Evolutionary conservation across 345 rosid species (phyloP), one percentile per base, ranked within the genome.

Genomic region (Arabis alpina): DNA sequence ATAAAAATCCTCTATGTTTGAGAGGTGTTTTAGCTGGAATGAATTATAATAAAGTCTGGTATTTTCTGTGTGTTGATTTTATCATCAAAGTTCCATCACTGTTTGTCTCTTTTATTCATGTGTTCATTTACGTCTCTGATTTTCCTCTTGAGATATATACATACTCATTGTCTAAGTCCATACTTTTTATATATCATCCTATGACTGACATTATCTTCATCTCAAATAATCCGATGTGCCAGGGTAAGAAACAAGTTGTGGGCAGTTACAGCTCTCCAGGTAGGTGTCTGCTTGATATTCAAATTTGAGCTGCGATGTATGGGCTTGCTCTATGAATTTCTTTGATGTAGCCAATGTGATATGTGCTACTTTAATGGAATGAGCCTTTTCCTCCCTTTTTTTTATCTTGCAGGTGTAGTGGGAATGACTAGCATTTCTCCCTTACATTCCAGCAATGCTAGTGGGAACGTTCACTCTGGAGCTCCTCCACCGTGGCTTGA

Each of bases 401-500:
- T 32, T 2, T 19, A 19, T 19, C 50, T 71, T 71, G n/a, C 81
- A 86, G 93, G 83, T 76, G 73, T 65, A 36, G 80, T 61, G 57
- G 71, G 61, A 67, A 63, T 75, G 52, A 64, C 74, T 59, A 80
- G 77, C 78, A 54, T 71, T 70, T 73, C 84, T 75, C 57, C 80
- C 25, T 41, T 66, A 58, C 60, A 57, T 72, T 65, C 70, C 13
- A 76, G 56, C 58, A 73, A 75, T 24, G 61, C 76, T 70, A 80
- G 54, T 54, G 90, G 87, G 68, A 95, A 87, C 79, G 91, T 92
- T 68, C 88, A 88, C 76, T 71, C 93, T 36, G 97, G 92, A 77
- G 96, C 89, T 72, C 81, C 84, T 64, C 95, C 96, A 68, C 93
- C 97, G 44, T 88, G 99, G 98, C 63, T 91, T 55, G 86, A 79